Percentiles rank a stretch among this genome's conserved stretches.
These are phyloP conservation scores for Tephrocybe sp. DNA, from an alignment of 768 basidiomycete genomes.

Conservation along the genomic window DNA sequence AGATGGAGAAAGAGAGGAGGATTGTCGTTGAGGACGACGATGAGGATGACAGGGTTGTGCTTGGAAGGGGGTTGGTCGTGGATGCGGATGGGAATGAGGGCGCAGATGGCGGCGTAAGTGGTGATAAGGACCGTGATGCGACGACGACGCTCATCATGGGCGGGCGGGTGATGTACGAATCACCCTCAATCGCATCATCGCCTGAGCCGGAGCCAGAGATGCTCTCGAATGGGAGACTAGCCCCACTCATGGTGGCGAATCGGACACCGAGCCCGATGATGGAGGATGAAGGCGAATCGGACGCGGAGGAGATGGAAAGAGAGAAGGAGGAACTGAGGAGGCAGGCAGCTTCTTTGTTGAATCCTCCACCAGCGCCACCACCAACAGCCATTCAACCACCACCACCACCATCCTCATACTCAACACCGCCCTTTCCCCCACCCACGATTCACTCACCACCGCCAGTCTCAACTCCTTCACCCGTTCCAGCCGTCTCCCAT, in stretches of 20 bases:
- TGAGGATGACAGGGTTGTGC: slow-evolving; percentile 4
- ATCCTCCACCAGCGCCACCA: not conserved
- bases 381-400: not conserved
- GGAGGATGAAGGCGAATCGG: slow-evolving; percentile 6
- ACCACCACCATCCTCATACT: slow-evolving; percentile 9
- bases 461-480: slow-evolving; percentile 10
- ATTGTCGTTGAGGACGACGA: slow-evolving; percentile 6
- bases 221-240: slow-evolving; percentile 8
- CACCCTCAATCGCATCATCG: slow-evolving; percentile 15
- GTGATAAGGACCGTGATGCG: slow-evolving; percentile 36
- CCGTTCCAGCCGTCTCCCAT: slow-evolving; percentile 17
- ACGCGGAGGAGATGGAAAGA: slow-evolving; percentile 1
- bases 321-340: slow-evolving; percentile 4
- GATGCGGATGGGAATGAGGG: not conserved
- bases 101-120: slow-evolving; percentile 13
- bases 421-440: not conserved
- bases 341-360: not conserved
- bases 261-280: slow-evolving; percentile 26
- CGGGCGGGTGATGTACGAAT: slow-evolving; percentile 6
- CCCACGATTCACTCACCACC: slow-evolving; percentile 1
- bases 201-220: slow-evolving; percentile 23
- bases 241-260: slow-evolving; percentile 21
- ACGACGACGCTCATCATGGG: not conserved
- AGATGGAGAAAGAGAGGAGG: not conserved
- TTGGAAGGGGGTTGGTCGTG: not conserved